Percentiles rank a stretch among this genome's conserved stretches.
phyloP scores from a whole-genome alignment of 1,139 yeast genomes.

The Debaryomyces singareniensis region DNA sequence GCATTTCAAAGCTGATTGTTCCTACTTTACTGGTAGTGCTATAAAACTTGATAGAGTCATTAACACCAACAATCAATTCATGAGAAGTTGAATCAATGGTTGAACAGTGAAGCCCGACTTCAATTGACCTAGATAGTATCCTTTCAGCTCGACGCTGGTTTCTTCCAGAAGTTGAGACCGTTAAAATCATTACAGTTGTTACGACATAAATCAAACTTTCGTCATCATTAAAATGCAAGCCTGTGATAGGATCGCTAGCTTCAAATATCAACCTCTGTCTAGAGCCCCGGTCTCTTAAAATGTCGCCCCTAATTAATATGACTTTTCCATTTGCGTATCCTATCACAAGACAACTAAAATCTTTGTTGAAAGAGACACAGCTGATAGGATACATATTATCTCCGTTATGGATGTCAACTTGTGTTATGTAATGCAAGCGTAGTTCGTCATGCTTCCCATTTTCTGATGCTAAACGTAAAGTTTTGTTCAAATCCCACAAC shows the following conservation, averaged over 20 bases:
- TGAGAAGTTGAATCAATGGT: conserved; percentile 30
- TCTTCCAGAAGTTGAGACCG: conserved; percentile 75
- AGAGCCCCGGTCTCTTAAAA: conserved; percentile 83
- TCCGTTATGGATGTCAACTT: conserved; percentile 37
- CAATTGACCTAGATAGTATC: conserved; percentile 54
- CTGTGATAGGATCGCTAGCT: conserved; percentile 73
- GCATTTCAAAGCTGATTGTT: conserved; percentile 51
- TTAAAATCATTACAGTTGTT: conserved; percentile 63
- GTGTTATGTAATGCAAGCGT: conserved; percentile 28
- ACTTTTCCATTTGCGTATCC: conserved; percentile 91
- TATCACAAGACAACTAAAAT: conserved; percentile 62
- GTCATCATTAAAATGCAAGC: conserved; percentile 50
- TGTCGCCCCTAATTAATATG: conserved; percentile 77
- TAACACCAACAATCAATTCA: conserved; percentile 49
- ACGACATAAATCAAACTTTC: conserved; percentile 49
- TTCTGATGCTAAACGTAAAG: conserved; percentile 23
- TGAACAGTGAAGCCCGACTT: conserved; percentile 70
- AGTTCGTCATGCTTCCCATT: conserved; percentile 30
- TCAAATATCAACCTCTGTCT: conserved; percentile 77
- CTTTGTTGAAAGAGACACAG: conserved; percentile 50
- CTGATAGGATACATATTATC: conserved; percentile 71
- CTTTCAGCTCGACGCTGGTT: conserved; percentile 64
- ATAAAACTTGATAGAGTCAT: conserved; percentile 48
- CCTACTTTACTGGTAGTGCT: conserved; percentile 50
- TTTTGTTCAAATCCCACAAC: conserved; percentile 63